Percentiles rank a stretch among this genome's conserved stretches.
These are phyloP conservation scores for Auriculariales sp. DNA, from an alignment of 768 basidiomycete genomes.

Conservation along the genomic window DNA sequence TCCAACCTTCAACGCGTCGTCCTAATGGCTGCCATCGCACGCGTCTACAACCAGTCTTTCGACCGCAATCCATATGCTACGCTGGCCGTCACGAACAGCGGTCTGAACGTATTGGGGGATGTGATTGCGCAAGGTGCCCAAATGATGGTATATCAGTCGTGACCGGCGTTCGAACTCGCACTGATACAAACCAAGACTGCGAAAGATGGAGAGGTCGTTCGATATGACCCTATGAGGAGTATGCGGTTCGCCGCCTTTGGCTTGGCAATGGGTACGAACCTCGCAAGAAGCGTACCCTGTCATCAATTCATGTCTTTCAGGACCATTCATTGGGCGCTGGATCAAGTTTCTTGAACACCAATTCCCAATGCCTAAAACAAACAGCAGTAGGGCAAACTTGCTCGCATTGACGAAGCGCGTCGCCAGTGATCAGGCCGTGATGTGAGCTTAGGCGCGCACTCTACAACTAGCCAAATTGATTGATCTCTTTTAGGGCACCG, in stretches of 20 bases:
- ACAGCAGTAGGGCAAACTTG: background rate
- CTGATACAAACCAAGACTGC: constrained; percentile 4
- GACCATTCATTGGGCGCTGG: constrained; percentile 81
- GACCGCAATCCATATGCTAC: constrained; percentile 58
- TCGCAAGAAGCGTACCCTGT: no score
- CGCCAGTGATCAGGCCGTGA: constrained; percentile 66
- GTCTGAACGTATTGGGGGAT: constrained; percentile 63
- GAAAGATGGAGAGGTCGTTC: constrained; percentile 18
- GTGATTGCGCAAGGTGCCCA: constrained; percentile 58
- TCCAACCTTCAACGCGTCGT: background rate
- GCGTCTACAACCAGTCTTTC: constrained; percentile 54
- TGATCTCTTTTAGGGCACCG: constrained; percentile 46
- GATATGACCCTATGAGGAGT: constrained; percentile 62
- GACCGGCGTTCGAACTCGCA: background rate
- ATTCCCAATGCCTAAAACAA: constrained; percentile 41
- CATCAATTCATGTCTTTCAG: constrained; percentile 21
- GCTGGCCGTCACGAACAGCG: constrained; percentile 61
- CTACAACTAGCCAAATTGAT: background rate
- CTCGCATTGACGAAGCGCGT: constrained; percentile 64
- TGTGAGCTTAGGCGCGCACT: constrained; percentile 35
- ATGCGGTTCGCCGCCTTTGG: constrained; percentile 80
- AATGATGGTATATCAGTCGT: constrained; percentile 33
- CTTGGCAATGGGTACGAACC: constrained; percentile 62
- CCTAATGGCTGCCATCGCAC: constrained; percentile 8
- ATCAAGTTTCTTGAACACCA: constrained; percentile 63